Percentiles rank a stretch among this genome's conserved stretches.
Conservation (phyloP, 2,329 filamentous ascomycete species). For the Dactylellina drechsleri region DNA sequence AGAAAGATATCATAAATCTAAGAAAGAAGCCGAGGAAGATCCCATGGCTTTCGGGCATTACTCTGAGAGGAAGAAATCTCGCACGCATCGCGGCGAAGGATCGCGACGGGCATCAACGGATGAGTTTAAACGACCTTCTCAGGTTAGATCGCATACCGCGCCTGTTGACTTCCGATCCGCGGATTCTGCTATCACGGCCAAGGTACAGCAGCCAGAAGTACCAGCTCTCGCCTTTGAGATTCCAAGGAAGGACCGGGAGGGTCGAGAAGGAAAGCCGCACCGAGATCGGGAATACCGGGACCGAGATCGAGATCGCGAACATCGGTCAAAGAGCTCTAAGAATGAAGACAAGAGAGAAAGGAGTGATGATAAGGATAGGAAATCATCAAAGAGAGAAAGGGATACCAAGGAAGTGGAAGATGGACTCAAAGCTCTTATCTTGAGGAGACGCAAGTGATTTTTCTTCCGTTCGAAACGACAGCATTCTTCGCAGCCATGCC, state of each 20-base stretch:
- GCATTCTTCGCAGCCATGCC: slow-evolving; percentile 27
- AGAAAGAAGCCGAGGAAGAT: slow-evolving; percentile 32
- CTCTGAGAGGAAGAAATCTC: slow-evolving; percentile 15
- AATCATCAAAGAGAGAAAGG: slow-evolving; percentile 32
- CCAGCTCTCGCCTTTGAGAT: slow-evolving; percentile 46
- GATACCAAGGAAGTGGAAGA: slow-evolving; percentile 23
- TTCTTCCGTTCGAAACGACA: slow-evolving; percentile 7
- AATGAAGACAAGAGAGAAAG: background rate
- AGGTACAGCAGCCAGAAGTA: slow-evolving; percentile 18
- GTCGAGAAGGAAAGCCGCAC: slow-evolving; percentile 6
- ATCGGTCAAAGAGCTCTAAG: background rate
- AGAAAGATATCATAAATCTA: slow-evolving; percentile 30
- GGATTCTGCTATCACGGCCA: background rate
- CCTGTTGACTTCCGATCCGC: slow-evolving; percentile 13
- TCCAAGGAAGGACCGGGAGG: slow-evolving; percentile 21
- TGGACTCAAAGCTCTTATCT: slow-evolving; percentile 36
- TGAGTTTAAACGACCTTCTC: slow-evolving; percentile 20
- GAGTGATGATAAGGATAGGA: slow-evolving; percentile 9
- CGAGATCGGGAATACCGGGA: slow-evolving; percentile 6
- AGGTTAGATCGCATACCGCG: slow-evolving; percentile 35
- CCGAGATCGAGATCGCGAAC: background rate
- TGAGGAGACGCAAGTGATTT: slow-evolving; percentile 49
- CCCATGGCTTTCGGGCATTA: slow-evolving; percentile 47
- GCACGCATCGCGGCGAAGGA: slow-evolving; percentile 33
- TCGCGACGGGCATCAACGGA: slow-evolving; percentile 29